These are phyloP conservation scores for Sclerotinia minor DNA, from an alignment of 2,329 filamentous ascomycete species.

Conservation along the genomic window DNA sequence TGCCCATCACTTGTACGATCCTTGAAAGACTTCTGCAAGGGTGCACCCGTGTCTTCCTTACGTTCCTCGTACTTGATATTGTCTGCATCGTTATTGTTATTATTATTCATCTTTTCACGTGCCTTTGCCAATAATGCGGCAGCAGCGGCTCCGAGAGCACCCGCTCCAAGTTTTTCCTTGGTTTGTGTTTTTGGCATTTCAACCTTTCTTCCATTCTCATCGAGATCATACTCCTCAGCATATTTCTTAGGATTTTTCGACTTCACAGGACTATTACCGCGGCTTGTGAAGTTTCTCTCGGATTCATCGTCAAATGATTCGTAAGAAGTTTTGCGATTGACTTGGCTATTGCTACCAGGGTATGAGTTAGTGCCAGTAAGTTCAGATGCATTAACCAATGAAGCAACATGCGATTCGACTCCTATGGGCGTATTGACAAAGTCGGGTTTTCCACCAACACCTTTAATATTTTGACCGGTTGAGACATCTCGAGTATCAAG, in stretches of 20 bases:
- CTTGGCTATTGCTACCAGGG: constrained; percentile 46
- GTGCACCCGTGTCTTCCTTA: constrained; percentile 48
- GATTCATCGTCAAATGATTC: constrained; percentile 42
- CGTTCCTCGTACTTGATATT: constrained; percentile 37
- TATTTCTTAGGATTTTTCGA: constrained; percentile 37
- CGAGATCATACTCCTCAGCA: constrained; percentile 40
- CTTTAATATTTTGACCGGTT: constrained; percentile 69
- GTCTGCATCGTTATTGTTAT: constrained; percentile 32
- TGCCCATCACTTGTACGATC: constrained; percentile 60
- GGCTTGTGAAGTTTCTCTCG: constrained; percentile 41
- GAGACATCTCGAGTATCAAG: constrained; percentile 55
- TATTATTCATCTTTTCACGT: constrained; percentile 33
- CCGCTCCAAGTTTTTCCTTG: constrained; percentile 35
- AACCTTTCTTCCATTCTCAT: constrained; percentile 41
- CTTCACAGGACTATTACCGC: constrained; percentile 49
- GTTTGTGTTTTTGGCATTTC: constrained; percentile 38
- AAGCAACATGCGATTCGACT: constrained; percentile 88
- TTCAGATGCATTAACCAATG: constrained; percentile 75
- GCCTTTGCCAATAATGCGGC: constrained; percentile 35
- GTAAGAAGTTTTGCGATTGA: constrained; percentile 39
- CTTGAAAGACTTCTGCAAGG: constrained; percentile 65
- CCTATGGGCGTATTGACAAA: constrained; percentile 71
- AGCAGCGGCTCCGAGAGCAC: constrained; percentile 33
- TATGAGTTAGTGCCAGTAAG: constrained; percentile 61
- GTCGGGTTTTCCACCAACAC: constrained; percentile 71